Evolutionary conservation across 495 filamentous ascomycete species (phyloP), one percentile per base, ranked within the genome.

Genomic region (Hyaloscypha hepaticicola): DNA sequence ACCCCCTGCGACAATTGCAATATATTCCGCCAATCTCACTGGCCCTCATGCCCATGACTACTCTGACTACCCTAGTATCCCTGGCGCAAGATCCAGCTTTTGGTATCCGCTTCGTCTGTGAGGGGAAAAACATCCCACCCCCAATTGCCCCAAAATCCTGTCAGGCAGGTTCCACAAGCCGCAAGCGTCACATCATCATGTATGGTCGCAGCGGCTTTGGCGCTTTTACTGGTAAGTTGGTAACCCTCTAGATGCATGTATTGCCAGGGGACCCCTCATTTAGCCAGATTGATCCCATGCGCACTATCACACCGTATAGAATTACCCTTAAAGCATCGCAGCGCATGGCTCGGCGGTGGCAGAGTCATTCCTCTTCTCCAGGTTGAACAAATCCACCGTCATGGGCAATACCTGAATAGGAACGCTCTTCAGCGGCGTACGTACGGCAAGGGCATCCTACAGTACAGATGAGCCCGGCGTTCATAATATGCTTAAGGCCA

Each of bases 211-310:
- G 31, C 12, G 31, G 31, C 31, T 12, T 16, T 16, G 4, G 4
- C 4, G 38, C 19, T 16, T 14, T 9, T 9, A 45, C 11, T 16
- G 12, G 38, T 45, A 16, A 16, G 38, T 16, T 45, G 38, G 59
- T 52, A 53, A 55, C 51, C 50, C 50, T 26, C 50, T 63, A 12
- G 60, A 63, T 33, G 25, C 49, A 52, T 14, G 22, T 53, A 19
- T 28, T 4, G 51, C 29, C 22, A n/a, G 50, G 61, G 29, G 25
- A 14, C n/a, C 11, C 26, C 12, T n/a, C 38, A 58, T 66, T 66
- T 66, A 66, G 63, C 63, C 63, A 66, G 57, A 52, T 60, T 66
- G 63, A 33, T 55, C 63, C 63, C 63, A 66, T 66, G 63, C 63
- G 50, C 63, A 55, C 63, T 56, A 60, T 56, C 63, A 66, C 63